phyloP scores from a whole-genome alignment of 2,329 filamentous ascomycete species.

The Stagonosporopsis chrysanthemi region DNA sequence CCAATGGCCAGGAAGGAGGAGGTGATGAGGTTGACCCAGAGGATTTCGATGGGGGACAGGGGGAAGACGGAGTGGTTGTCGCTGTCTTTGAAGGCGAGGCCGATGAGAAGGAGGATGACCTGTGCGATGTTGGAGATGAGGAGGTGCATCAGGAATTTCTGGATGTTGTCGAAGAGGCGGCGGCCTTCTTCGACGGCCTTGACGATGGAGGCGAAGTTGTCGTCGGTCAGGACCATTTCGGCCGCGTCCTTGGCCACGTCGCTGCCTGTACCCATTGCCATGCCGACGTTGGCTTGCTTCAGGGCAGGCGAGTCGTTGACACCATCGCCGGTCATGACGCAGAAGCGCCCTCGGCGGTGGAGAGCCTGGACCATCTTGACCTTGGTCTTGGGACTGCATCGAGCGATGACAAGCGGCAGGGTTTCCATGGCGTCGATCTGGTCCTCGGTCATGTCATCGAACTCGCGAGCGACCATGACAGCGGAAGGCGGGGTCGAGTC shows the following conservation, averaged over 20 bases:
- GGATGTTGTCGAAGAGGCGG: conserved; percentile 52
- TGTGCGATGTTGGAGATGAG: conserved; percentile 59
- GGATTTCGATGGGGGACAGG: conserved; percentile 56
- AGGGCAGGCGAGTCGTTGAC: conserved; percentile 53
- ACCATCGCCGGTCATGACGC: conserved; percentile 55
- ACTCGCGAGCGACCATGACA: conserved; percentile 55
- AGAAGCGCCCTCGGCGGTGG: conserved; percentile 48
- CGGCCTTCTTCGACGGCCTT: conserved; percentile 53
- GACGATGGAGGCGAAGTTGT: conserved; percentile 53
- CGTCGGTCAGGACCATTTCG: conserved; percentile 52
- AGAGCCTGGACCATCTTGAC: conserved; percentile 57
- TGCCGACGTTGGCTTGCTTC: conserved; percentile 53
- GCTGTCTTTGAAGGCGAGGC: conserved; percentile 56
- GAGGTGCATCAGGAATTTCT: conserved; percentile 58
- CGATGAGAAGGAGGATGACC: conserved; percentile 57
- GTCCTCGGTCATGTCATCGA: conserved; percentile 54
- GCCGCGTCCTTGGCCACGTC: conserved; percentile 53
- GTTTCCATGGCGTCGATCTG: conserved; percentile 53
- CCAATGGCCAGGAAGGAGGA: conserved; percentile 58
- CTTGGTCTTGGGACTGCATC: conserved; percentile 57
- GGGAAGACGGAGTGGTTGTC: conserved; percentile 55
- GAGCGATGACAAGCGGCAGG: conserved; percentile 55
- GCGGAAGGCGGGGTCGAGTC: conserved; percentile 34
- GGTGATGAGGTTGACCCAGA: conserved; percentile 58
- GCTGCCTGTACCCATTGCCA: conserved; percentile 53